phyloP scores from a whole-genome alignment of 1,284 basidiomycete species.

The Cerioporus squamosus region DNA sequence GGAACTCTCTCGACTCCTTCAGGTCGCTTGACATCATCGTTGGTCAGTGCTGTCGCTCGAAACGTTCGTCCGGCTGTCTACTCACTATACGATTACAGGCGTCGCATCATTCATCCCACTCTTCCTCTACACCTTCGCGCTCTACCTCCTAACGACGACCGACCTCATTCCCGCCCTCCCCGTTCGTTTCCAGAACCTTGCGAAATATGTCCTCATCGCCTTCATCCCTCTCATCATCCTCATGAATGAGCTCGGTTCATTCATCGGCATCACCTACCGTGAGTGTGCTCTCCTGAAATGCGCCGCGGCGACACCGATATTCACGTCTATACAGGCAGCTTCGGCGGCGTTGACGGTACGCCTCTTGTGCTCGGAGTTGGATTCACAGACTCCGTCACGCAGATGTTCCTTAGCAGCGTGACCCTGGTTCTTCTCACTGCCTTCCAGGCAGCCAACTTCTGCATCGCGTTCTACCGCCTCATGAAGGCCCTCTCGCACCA shows the following conservation, averaged over 20 bases:
- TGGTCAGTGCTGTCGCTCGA: constrained; percentile 39
- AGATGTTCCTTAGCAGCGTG: constrained; percentile 60
- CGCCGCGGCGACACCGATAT: neutral
- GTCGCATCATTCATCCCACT: constrained; percentile 61
- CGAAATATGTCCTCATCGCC: constrained; percentile 50
- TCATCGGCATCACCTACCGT: constrained; percentile 64
- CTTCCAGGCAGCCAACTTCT: constrained; percentile 62
- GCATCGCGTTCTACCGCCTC: constrained; percentile 61
- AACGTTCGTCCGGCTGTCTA: no score
- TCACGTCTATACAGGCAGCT: constrained; percentile 6
- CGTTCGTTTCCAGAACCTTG: constrained; percentile 46
- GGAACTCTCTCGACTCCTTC: constrained; percentile 42
- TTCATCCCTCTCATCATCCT: constrained; percentile 60
- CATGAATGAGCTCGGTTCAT: constrained; percentile 65
- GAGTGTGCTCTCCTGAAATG: constrained; percentile 29
- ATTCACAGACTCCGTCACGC: constrained; percentile 42
- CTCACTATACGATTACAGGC: constrained; percentile 39
- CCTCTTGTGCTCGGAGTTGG: constrained; percentile 41
- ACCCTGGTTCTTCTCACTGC: constrained; percentile 60
- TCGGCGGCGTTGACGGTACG: constrained; percentile 4
- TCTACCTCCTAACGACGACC: constrained; percentile 52
- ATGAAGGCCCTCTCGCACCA: constrained; percentile 52
- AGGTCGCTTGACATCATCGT: constrained; percentile 47
- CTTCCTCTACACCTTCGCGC: constrained; percentile 57
- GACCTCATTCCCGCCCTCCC: constrained; percentile 60